Evolutionary conservation across 1,139 yeast species (phyloP).

Genomic region (Tardiomyces blankii): DNA sequence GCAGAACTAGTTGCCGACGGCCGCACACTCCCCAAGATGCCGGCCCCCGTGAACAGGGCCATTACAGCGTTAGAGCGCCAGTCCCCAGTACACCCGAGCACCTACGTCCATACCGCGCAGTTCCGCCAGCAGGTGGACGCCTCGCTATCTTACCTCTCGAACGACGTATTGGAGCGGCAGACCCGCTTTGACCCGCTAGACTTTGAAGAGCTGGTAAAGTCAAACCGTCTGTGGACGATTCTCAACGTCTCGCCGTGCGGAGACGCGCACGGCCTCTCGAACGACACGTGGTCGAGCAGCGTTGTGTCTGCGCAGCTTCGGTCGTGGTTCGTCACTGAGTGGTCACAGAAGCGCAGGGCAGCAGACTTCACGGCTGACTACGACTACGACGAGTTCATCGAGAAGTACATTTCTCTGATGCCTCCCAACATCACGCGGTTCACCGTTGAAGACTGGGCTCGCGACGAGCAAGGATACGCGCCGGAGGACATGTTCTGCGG

Average conservation of each 20-base stretch:
- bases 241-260: constrained; percentile 21
- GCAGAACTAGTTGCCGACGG: constrained; percentile 30
- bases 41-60: constrained; percentile 1
- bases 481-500: constrained; percentile 27
- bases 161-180: constrained; percentile 3
- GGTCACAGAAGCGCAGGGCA: constrained; percentile 25
- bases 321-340: constrained; percentile 25
- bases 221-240: constrained; percentile 27
- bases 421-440: constrained; percentile 22
- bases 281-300: constrained; percentile 22
- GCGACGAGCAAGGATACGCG: constrained; percentile 23
- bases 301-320: constrained; percentile 28
- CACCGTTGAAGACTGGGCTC: constrained; percentile 28
- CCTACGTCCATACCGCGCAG: constrained; percentile 8
- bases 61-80: constrained; percentile 1
- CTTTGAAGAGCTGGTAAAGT: constrained; percentile 8
- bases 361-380: constrained; percentile 31
- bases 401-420: constrained; percentile 23
- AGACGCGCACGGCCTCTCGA: constrained; percentile 17
- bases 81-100: constrained; percentile 1
- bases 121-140: constrained; percentile 14
- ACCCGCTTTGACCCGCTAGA: constrained; percentile 7
- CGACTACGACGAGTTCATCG: constrained; percentile 28
- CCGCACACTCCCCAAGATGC: constrained; percentile 22
- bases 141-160: constrained; percentile 10